Evolutionary conservation across 352 stramenopile genomes (phyloP).

Genomic region (Globisporangium iwayamae): DNA sequence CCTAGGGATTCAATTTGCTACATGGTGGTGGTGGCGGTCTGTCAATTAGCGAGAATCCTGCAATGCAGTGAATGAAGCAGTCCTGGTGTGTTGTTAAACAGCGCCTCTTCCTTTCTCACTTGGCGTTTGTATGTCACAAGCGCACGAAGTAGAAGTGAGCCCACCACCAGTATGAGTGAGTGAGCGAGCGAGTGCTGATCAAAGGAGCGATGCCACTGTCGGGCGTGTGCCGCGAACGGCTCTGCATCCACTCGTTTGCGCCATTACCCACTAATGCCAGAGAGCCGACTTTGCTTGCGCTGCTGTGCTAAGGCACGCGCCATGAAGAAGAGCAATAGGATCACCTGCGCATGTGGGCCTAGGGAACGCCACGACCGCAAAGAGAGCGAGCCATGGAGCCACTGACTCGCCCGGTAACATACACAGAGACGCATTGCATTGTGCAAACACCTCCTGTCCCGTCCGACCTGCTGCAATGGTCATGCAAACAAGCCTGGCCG

Average conservation of each 20-base stretch:
- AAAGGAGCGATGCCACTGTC: constrained; percentile 3
- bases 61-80: too few relatives aligned
- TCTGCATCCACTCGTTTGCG: constrained; percentile 15
- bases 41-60: too few relatives aligned
- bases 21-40: too few relatives aligned
- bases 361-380: too few relatives aligned
- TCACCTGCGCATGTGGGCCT: not conserved
- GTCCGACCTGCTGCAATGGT: not conserved
- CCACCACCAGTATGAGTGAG: not conserved
- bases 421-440: not conserved
- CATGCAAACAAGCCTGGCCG: not conserved
- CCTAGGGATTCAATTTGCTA: too few relatives aligned
- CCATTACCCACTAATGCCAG: not conserved
- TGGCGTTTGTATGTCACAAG: not conserved
- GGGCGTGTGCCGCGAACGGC: constrained; percentile 17
- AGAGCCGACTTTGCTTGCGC: not conserved
- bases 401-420: not conserved
- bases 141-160: not conserved
- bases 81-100: constrained; percentile 2
- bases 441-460: not conserved
- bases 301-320: not conserved
- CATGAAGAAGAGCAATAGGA: not conserved
- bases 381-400: not conserved
- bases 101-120: not conserved
- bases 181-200: not conserved